Evolutionary conservation across 176 grass and related monocot species (phyloP).

Genomic region (Triticum aestivum): DNA sequence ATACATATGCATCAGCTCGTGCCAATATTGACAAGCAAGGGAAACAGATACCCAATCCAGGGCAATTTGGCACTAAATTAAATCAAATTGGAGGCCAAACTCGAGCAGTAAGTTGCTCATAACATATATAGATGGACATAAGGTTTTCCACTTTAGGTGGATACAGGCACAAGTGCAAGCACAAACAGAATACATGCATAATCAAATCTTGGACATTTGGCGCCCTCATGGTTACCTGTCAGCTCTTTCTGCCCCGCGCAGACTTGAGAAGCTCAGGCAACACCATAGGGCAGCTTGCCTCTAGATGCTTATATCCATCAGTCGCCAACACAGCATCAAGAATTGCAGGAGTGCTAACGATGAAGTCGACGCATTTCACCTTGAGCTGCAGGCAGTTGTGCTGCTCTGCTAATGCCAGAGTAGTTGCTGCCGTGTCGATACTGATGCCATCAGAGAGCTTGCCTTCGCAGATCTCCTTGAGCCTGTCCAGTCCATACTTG

Average conservation of each 20-base stretch:
- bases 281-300: background rate
- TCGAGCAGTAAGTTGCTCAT: too few relatives aligned
- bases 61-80: too few relatives aligned
- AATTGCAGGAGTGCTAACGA: background rate
- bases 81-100: too few relatives aligned
- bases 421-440: background rate
- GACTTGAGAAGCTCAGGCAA: background rate
- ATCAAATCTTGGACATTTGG: too few relatives aligned
- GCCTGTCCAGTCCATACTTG: constrained; percentile 21
- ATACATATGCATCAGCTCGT: background rate
- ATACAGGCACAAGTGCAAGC: too few relatives aligned
- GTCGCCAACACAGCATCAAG: constrained; percentile 22
- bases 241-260: background rate
- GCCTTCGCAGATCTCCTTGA: constrained; percentile 4
- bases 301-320: background rate
- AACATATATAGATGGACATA: too few relatives aligned
- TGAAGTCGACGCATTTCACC: constrained; percentile 8
- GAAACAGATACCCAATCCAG: background rate
- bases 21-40: background rate
- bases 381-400: constrained; percentile 7
- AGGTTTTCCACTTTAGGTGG: too few relatives aligned
- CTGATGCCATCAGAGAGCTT: background rate
- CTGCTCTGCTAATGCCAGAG: constrained; percentile 23
- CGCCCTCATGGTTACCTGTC: too few relatives aligned
- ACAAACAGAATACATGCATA: too few relatives aligned